Evolutionary conservation across 2,329 filamentous ascomycete genomes (phyloP), one percentile per base, ranked within the genome.

Genomic region (Exophiala aquamarina): DNA sequence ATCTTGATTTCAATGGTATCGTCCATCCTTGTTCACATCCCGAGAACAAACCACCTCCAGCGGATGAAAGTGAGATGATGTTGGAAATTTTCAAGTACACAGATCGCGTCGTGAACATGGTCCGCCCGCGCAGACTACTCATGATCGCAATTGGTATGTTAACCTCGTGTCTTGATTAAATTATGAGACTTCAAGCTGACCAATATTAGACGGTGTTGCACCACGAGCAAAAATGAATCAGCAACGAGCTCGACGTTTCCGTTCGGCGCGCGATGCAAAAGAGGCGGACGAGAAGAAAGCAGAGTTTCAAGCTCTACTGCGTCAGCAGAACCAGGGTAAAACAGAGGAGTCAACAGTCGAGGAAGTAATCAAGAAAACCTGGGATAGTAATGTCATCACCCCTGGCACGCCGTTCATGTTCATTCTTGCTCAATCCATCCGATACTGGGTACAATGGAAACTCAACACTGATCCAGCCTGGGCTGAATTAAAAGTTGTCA

Each of bases 201-300:
- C 19, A 10, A 8, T 13, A 21, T 10, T 41, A 90, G 93, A 98
- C 71, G 93, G 93, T 66, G 93, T 98, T 56, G 93, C 93, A 3
- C 94, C 93, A 37, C 87, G 93, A 67, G 94, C 94, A 49, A 98
- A 98, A 72, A 98, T 98, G 93, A 98, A 98, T 67, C 94, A 98
- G 67, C 93, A 98, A 72, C 89, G 93, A 53, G 95, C 93, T 33
- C 83, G 93, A 68, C 89, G 93, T 62, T 98, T 98, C 72, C 86
- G 93, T 53, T 87, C 92, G 17, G 93, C 91, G 2, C 89, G 92
- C 66, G 93, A 98, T 66, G 93, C 93, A 13, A 84, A 89, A 63
- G 90, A 97, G 66, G 95, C 96, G 66, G 90, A 94, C 63, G 83
- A 86, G 48, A 89, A 96, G 65, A 95, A 94, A 63, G 83, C 86